Evolutionary conservation across 805 yeast species (phyloP).

Genomic region (Hanseniaspora meyeri): DNA sequence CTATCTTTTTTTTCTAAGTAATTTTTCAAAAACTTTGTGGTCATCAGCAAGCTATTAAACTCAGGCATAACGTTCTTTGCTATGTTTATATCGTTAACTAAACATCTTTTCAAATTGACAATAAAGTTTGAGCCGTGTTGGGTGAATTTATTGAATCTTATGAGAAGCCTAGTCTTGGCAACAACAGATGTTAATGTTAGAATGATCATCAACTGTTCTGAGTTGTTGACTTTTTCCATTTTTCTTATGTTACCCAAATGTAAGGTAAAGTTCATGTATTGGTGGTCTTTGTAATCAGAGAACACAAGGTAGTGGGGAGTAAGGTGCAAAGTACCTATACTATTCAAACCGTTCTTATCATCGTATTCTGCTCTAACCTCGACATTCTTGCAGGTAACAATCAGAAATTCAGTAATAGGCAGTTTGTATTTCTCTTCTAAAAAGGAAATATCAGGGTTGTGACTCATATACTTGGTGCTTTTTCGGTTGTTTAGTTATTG

Average conservation of each 20-base stretch:
- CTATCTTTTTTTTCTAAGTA: neutral
- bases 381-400: constrained; percentile 10
- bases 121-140: constrained; percentile 67
- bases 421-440: neutral
- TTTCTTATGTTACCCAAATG: constrained; percentile 70
- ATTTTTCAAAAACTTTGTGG: neutral
- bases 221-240: constrained; percentile 73
- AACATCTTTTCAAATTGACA: constrained; percentile 44
- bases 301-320: constrained; percentile 70
- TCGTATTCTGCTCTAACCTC: constrained; percentile 15
- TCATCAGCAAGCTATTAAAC: neutral
- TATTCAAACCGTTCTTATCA: neutral
- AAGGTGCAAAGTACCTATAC: constrained; percentile 44
- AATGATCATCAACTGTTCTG: constrained; percentile 68
- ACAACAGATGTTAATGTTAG: constrained; percentile 56
- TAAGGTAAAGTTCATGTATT: constrained; percentile 53
- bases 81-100: constrained; percentile 51
- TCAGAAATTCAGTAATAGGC: constrained; percentile 1
- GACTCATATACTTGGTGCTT: neutral
- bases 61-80: constrained; percentile 39
- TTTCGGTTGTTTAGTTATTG: neutral
- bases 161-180: neutral
- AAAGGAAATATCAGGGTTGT: neutral
- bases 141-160: constrained; percentile 31
- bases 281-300: constrained; percentile 54